Evolutionary conservation across 345 rosid species (phyloP).

Genomic region (Citrus maxima): DNA sequence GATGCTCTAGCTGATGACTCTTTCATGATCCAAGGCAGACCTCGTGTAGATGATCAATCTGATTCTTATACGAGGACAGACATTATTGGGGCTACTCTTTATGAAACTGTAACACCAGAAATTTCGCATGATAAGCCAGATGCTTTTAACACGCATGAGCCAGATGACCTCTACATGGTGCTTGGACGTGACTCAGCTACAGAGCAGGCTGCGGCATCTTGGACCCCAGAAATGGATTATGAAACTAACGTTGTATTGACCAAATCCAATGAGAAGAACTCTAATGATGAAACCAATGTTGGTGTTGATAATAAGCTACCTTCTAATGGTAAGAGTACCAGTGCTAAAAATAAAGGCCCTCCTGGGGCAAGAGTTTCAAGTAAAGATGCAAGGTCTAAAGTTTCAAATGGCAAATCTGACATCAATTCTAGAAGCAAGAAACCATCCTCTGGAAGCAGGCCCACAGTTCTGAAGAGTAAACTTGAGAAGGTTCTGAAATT

Average conservation of each 20-base stretch:
- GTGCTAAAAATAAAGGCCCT: constrained; percentile 32
- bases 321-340: constrained; percentile 23
- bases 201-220: constrained; percentile 39
- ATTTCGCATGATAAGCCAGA: constrained; percentile 23
- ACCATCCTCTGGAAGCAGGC: constrained; percentile 59
- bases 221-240: constrained; percentile 83
- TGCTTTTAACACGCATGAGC: constrained; percentile 41
- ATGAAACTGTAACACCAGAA: constrained; percentile 37
- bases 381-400: constrained; percentile 55
- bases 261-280: constrained; percentile 31
- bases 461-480: constrained; percentile 53
- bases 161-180: constrained; percentile 94
- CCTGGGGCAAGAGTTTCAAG: constrained; percentile 34
- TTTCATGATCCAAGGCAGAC: constrained; percentile 73
- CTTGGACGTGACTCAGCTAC: constrained; percentile 63
- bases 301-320: constrained; percentile 27
- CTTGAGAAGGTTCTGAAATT: constrained; percentile 51
- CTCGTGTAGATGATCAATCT: constrained; percentile 38
- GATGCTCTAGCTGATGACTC: constrained; percentile 75
- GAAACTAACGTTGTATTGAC: constrained; percentile 43
- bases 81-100: constrained; percentile 36
- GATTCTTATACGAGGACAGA: constrained; percentile 49
- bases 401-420: constrained; percentile 47
- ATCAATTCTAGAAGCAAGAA: constrained; percentile 47
- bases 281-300: constrained; percentile 30